These are phyloP conservation scores for Apophysomyces ossiformis DNA, from an alignment of 371 early-diverging fungal species.

Conservation along the genomic window DNA sequence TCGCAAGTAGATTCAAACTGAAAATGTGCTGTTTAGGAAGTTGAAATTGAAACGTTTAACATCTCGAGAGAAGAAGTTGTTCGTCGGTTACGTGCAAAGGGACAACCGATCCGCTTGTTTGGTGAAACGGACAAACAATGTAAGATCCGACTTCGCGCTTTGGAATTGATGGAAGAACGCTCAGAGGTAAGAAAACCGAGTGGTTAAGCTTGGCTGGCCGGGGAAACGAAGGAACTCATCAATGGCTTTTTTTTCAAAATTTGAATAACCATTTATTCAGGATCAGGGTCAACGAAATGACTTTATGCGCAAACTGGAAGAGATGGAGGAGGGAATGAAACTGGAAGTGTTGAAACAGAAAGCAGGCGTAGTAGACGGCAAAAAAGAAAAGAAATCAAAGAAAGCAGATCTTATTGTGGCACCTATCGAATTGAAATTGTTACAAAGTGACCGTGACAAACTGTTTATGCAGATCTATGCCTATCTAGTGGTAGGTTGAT, in stretches of 20 bases:
- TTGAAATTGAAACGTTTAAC: constrained; percentile 51
- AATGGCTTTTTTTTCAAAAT: neutral
- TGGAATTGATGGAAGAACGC: constrained; percentile 89
- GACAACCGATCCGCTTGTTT: constrained; percentile 93
- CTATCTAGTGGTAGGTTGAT: constrained; percentile 69
- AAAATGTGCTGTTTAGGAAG: constrained; percentile 21
- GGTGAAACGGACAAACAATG: constrained; percentile 89
- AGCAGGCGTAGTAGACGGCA: constrained; percentile 45
- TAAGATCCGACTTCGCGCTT: constrained; percentile 76
- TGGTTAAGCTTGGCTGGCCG: neutral
- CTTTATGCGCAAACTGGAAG: constrained; percentile 82
- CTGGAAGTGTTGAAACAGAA: constrained; percentile 73
- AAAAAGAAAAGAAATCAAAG: constrained; percentile 44
- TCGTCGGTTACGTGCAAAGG: constrained; percentile 84
- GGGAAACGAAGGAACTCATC: neutral
- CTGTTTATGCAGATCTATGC: constrained; percentile 77
- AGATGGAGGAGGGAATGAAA: constrained; percentile 83
- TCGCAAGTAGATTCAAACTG: neutral
- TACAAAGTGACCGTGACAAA: constrained; percentile 79
- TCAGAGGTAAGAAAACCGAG: constrained; percentile 32
- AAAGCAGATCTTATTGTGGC: constrained; percentile 44
- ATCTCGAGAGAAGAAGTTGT: constrained; percentile 83
- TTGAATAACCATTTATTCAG: constrained; percentile 4
- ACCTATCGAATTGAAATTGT: constrained; percentile 57
- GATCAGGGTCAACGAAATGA: constrained; percentile 87